phyloP scores from a whole-genome alignment of 306 rosid species.

The Oxytropis ochrocephala region DNA sequence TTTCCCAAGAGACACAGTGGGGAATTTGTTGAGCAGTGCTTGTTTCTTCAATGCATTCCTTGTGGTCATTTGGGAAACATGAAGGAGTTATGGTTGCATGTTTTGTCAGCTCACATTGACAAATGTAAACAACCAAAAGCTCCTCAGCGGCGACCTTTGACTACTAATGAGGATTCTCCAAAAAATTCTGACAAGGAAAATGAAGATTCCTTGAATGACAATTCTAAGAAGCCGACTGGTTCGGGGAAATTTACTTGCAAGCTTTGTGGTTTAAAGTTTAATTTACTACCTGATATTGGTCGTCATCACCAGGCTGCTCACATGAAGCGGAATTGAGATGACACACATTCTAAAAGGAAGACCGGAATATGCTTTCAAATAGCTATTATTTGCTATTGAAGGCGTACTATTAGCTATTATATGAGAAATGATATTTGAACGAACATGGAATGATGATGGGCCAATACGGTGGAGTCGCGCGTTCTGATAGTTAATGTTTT shows the following conservation, averaged over 20 bases:
- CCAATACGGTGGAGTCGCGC: too few relatives aligned
- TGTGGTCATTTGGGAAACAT: conserved; percentile 79
- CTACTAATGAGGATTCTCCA: conserved; percentile 40
- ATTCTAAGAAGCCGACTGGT: conserved; percentile 36
- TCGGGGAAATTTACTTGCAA: conserved; percentile 54
- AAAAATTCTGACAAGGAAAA: conserved; percentile 34
- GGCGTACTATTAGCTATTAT: too few relatives aligned
- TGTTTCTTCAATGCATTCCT: conserved; percentile 84
- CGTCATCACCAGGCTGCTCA: conserved; percentile 94
- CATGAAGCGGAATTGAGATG: conserved; percentile 53
- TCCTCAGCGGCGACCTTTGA: conserved; percentile 33
- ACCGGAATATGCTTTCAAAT: too few relatives aligned
- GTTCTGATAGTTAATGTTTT: too few relatives aligned
- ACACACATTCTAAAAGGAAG: conserved; percentile 42
- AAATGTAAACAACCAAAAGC: conserved; percentile 46
- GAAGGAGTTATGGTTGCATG: conserved; percentile 74
- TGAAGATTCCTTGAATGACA: conserved; percentile 44
- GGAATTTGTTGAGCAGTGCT: conserved; percentile 65
- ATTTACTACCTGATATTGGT: conserved; percentile 81
- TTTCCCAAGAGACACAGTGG: conserved; percentile 78
- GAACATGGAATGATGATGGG: too few relatives aligned
- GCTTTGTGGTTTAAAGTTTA: conserved; percentile 80
- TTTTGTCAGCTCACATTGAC: conserved; percentile 48
- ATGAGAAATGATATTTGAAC: too few relatives aligned
- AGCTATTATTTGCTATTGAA: too few relatives aligned